Evolutionary conservation across 345 rosid genomes (phyloP), one percentile per base, ranked within the genome.

Genomic region (Brassica napus): DNA sequence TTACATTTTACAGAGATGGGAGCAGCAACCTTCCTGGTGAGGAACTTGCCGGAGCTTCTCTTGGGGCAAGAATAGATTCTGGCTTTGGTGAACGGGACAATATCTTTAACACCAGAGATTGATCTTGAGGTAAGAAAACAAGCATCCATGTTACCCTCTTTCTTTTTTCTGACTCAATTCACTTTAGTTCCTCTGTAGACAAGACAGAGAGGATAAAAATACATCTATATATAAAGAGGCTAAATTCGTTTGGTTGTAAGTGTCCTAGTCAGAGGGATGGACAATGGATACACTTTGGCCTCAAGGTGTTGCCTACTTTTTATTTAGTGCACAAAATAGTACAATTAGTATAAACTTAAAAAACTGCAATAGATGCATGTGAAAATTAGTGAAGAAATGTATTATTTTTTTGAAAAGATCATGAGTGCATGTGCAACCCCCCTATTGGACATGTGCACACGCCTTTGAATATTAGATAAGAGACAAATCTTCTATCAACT

Each of bases 121-220:
- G 98, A 77, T 76, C 86, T 88, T 42, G 94, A 83, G 47, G 88
- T 79, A 54, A 90, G 86, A 68, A 88, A 87, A 80, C 92, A 86
- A 85, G 97, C 89, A 75, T 91, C 94, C 98, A 94, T 92, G 72
- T 67, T 61, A 66, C 28, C 26, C 67, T 49, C 16, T 66, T 11
- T 35, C 7, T 31, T 60, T 54, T 42, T 24, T 73, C 60, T 42
- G 61, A 55, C 64, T 44, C 23, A 60, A 15, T 21, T 79, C 72
- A 72, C 62, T 68, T 75, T 63, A 34, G 52, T 62, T 54, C 35
- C 67, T 52, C 1, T 73, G 65, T 8, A 47, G 68, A 73, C 69
- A 72, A 67, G 14, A 6, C 30, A 32, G 35, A 65, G 72, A 66
- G n/a, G 66, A 37, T 0, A 65, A 65, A 73, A 44, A 8, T 42